A percentile compares a stretch with the other conserved stretches of the same genome.
Evolutionary conservation across 805 yeast species (phyloP).

Genomic region (Jamesozyma spencerorum): DNA sequence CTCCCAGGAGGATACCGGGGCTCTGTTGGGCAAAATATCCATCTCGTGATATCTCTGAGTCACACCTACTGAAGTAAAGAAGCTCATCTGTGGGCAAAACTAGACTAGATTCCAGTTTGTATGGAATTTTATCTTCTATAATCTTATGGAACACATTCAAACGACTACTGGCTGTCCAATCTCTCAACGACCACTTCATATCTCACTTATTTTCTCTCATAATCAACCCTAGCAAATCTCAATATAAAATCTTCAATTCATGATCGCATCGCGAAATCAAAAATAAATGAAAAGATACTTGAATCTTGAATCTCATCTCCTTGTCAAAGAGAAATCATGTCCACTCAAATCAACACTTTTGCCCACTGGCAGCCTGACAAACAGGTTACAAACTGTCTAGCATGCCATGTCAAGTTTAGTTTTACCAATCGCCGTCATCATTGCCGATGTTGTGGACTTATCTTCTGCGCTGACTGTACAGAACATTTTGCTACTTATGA

Average conservation of each 20-base stretch:
- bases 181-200: too few relatives aligned
- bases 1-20: constrained; percentile 33
- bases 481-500: constrained; percentile 24
- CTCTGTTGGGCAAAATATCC: constrained; percentile 79
- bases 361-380: constrained; percentile 29
- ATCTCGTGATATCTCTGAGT: constrained; percentile 45
- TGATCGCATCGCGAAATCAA: too few relatives aligned
- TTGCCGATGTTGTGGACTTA: constrained; percentile 60
- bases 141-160: background rate
- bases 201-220: too few relatives aligned
- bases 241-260: too few relatives aligned
- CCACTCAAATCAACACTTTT: constrained; percentile 7
- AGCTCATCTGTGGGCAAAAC: constrained; percentile 25
- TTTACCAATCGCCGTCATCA: constrained; percentile 55
- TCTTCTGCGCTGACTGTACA: constrained; percentile 41
- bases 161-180: background rate
- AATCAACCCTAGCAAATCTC: too few relatives aligned
- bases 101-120: too few relatives aligned
- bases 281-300: too few relatives aligned
- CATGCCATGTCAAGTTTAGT: constrained; percentile 39
- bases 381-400: constrained; percentile 32
- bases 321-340: too few relatives aligned
- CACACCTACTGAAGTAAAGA: constrained; percentile 54
- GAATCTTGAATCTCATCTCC: too few relatives aligned
- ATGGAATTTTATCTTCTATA: background rate